Evolutionary conservation across 2,329 filamentous ascomycete genomes (phyloP), one percentile per base, ranked within the genome.

Genomic region (Pezicula radicicola): DNA sequence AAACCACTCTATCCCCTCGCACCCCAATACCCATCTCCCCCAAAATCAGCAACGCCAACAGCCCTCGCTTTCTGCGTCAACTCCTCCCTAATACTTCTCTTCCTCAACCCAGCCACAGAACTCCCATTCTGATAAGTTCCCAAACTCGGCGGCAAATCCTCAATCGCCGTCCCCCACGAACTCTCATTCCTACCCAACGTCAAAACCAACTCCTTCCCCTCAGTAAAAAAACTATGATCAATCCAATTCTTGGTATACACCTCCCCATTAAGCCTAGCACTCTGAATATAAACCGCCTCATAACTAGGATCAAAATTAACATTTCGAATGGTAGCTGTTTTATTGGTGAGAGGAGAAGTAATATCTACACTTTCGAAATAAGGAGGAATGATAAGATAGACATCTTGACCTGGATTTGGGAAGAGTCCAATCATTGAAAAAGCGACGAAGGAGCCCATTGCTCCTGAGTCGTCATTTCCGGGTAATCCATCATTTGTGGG

Each of bases 401-500:
- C 83, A 56, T 88, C 72, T 60, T 89, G 85, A 0, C 85, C 85
- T 0, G 84, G 78, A 48, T 87, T 86, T 0, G 87, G 87, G 64
- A 85, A 90, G 6, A 89, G 68, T 0, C 64, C 63, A 15, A 66
- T 63, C 58, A 63, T 62, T 5, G 60, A 58, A 27, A 67, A 65
- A 0, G 64, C 63, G 1, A 59, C 39, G 51, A 65, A 66, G 5
- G 56, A 58, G 3, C 61, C 63, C 64, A 89, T 88, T 0, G 86
- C 83, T 4, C 86, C 86, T 42, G 76, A 79, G 63, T 89, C 86
- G 53, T 89, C 85, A 63, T 89, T 89, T 0, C 86, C 87, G 0
- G 86, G 85, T 3, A 89, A 77, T 0, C 85, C 86, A 1, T 68
- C 72, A 0, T 80, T 69, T 0, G 78, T 80, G 0, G 81, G 76